Conservation (phyloP, 169 alveolate genomes). For the Sarcocystis neurona region DNA sequence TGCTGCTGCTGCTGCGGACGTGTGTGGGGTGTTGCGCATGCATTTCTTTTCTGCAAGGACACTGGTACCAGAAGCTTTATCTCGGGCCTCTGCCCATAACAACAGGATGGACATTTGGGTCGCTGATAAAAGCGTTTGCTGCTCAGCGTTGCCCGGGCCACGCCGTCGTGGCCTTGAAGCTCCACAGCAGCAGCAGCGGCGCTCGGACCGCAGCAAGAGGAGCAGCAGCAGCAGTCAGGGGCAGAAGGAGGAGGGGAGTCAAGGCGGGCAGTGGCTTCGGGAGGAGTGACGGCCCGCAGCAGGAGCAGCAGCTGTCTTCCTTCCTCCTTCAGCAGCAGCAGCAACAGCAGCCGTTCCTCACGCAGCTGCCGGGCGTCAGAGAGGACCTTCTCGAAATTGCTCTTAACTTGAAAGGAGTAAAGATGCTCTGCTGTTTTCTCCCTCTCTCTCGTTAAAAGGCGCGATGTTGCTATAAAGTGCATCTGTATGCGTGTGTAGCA, state of each 20-base stretch:
- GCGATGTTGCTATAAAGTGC: too few species aligned
- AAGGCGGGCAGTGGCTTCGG: too few species aligned
- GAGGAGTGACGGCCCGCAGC: too few species aligned
- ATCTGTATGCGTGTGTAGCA: too few species aligned
- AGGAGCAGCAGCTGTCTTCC: constrained; percentile 4
- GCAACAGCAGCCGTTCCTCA: background rate
- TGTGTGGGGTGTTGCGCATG: background rate
- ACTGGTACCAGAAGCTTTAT: constrained; percentile 80
- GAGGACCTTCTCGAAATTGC: constrained; percentile 82
- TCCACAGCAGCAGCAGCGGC: constrained; percentile 76
- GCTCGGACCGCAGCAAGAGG: constrained; percentile 21
- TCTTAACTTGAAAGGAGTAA: constrained; percentile 76
- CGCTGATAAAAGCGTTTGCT: constrained; percentile 76
- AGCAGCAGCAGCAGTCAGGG: background rate
- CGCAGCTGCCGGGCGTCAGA: constrained; percentile 65
- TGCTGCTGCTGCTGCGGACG: too few species aligned
- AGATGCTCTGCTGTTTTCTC: too few species aligned
- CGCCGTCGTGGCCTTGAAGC: constrained; percentile 79
- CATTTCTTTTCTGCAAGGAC: constrained; percentile 65
- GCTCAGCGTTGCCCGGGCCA: constrained; percentile 82
- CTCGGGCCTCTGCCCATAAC: constrained; percentile 82
- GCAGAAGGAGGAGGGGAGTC: background rate
- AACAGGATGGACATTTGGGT: constrained; percentile 84
- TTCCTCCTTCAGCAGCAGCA: background rate
- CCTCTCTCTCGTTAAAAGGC: too few species aligned